A percentile compares a stretch with the other conserved stretches of the same genome.
Conservation (phyloP, 495 filamentous ascomycete species). For the Thozetella sp. region DNA sequence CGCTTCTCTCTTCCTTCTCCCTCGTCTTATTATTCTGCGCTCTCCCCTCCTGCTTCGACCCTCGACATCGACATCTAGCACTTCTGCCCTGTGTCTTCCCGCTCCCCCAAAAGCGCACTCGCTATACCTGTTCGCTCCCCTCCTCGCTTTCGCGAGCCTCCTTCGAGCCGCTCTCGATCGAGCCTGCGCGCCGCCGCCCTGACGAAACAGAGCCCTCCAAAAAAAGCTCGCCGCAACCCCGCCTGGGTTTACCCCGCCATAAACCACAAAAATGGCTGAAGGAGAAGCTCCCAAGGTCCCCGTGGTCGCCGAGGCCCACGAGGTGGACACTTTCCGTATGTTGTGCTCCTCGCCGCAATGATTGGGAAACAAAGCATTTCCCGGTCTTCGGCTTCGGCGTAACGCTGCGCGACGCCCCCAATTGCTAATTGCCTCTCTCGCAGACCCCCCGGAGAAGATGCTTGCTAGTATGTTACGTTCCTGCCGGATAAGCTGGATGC, state of each 20-base stretch:
- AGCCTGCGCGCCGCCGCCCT: too few species aligned
- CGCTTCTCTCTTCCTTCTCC: slow-evolving; percentile 1
- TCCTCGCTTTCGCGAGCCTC: too few species aligned
- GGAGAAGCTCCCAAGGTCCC: slow-evolving; percentile 56
- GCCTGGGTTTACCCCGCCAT: slow-evolving; percentile 25
- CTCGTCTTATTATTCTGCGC: neutral
- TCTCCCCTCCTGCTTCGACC: slow-evolving; percentile 5
- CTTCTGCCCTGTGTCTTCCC: slow-evolving; percentile 2
- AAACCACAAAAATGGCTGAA: slow-evolving; percentile 79
- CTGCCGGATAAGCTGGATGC: neutral
- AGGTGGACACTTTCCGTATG: slow-evolving; percentile 79
- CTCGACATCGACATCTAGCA: neutral
- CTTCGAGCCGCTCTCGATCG: too few species aligned
- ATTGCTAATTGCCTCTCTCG: slow-evolving; percentile 6
- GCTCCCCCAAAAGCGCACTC: too few species aligned
- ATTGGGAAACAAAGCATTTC: neutral
- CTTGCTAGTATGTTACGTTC: slow-evolving; percentile 56
- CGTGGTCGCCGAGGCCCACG: slow-evolving; percentile 83
- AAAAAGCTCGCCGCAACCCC: slow-evolving; percentile 24
- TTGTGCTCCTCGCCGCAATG: neutral
- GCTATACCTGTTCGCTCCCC: too few species aligned
- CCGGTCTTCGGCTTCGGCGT: too few species aligned
- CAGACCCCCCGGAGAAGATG: slow-evolving; percentile 61
- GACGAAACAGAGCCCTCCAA: slow-evolving; percentile 7
- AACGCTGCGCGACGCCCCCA: slow-evolving; percentile 17